Evolutionary conservation across 2,329 filamentous ascomycete genomes (phyloP), one percentile per base, ranked within the genome.

Genomic region (Ceratocystis ficicola): DNA sequence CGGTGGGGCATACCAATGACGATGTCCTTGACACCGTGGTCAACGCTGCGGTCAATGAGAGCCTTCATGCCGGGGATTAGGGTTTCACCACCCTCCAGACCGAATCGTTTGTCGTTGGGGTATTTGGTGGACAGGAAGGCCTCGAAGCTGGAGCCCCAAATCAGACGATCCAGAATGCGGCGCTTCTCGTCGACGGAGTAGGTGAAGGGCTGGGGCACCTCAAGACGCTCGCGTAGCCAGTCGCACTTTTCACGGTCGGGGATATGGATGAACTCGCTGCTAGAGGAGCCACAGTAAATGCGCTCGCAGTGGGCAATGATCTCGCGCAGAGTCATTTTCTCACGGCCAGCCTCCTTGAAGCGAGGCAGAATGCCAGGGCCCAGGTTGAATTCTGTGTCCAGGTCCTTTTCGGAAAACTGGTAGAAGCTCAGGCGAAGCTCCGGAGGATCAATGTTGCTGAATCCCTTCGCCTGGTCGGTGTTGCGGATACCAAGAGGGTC

Each of bases 1-100:
- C 94, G 91, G 77, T 99, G 94, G 70, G 94, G 94, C 94, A 99
- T 99, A 73, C 94, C 94, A 73, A 99, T 99, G 74, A 99, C 89
- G 72, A 99, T 97, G 74, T 99, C 94, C 82, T 97, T 97, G 74
- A 99, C 89, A 68, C 94, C 94, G 73, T 96, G 96, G 75, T 99
- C 94, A 71, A 99, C 94, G 74, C 92, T 96, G 73, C 94, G 89
- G 77, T 99, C 94, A 70, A 99, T 99, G 69, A 99, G 80, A 65
- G 94, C 94, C 82, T 99, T 99, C 94, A 99, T 99, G 76, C 94
- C 94, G 32, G 94, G 94, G 67, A 99, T 95, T 70, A 99, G 83
- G 66, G 90, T 93, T 78, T 99, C 94, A 74, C 92, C 95, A 74
- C 94, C 94, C 79, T 99, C 94, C 32, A 99, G 85, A 79, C 94